Evolutionary conservation across 371 early-diverging fungal genomes (phyloP).

Genomic region (Aphelidium insulamus): DNA sequence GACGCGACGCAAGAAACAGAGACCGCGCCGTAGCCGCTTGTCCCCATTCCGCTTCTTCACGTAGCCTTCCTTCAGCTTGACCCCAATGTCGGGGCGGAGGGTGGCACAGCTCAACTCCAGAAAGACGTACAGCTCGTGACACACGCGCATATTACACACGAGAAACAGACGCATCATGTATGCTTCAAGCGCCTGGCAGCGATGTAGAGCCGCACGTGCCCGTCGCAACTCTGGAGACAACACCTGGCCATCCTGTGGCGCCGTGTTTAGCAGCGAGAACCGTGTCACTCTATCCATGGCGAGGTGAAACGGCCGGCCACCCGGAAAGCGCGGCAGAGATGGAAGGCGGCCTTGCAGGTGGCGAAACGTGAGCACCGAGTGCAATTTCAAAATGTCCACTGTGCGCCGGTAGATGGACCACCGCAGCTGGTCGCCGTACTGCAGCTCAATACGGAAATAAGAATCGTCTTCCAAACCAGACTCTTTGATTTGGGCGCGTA

Average conservation of each 20-base stretch:
- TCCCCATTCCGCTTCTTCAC: slow-evolving; percentile 19
- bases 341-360: slow-evolving; percentile 13
- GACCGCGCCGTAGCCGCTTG: slow-evolving; percentile 9
- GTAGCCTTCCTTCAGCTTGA: slow-evolving; percentile 68
- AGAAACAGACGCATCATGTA: slow-evolving; percentile 32
- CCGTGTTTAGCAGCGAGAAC: slow-evolving; percentile 16
- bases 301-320: slow-evolving; percentile 11
- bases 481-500: too few species aligned
- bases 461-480: too few species aligned
- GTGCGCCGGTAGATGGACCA: slow-evolving; percentile 51
- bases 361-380: slow-evolving; percentile 28
- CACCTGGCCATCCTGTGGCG: slow-evolving; percentile 7
- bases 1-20: slow-evolving; percentile 8
- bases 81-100: slow-evolving; percentile 50
- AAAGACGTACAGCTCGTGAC: slow-evolving; percentile 54
- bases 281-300: slow-evolving; percentile 13
- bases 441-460: slow-evolving; percentile 47
- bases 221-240: slow-evolving; percentile 1
- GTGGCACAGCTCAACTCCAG: slow-evolving; percentile 49
- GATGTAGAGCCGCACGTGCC: slow-evolving; percentile 17
- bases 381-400: slow-evolving; percentile 42
- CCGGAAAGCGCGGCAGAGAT: slow-evolving; percentile 25
- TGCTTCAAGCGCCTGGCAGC: slow-evolving; percentile 30
- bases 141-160: slow-evolving; percentile 32
- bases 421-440: slow-evolving; percentile 52